Base-by-base conservation (phyloP, 192 early-diverging fungal genomes). In the Podila epicladia region DNA sequence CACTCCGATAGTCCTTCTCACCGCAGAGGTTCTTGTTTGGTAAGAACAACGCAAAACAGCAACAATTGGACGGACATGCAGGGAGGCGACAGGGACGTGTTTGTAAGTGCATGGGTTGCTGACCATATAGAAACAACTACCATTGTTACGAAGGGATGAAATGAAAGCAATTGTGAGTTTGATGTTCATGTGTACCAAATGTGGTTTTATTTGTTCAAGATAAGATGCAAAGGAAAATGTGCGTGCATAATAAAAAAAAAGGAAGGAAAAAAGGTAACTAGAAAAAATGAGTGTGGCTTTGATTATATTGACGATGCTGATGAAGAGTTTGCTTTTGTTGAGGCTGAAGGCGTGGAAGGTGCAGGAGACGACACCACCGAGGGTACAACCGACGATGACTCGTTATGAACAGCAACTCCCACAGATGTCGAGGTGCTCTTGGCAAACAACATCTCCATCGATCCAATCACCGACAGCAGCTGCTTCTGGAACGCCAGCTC, bases 361-460 rank as follows among this genome's bases (percentile, higher is more conserved):
- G 49, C 61, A 50, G 49, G 28, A 58, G 64, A 53, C 12, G 49
- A 22, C 0, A 29, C 22, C 29, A 6, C 58, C 29, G 58, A 29
- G 7, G 59, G 59, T 60, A 38, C 62, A 22, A 19, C 35, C 3
- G 62, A n/a, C 35, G 61, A 37, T 41, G 20, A 13, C 50, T 80
- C 77, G 31, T 80, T 80, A 48, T 80, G 77, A 59, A 68, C 32
- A 9, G 77, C 77, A 31, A 80, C 50, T 2, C 71, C 66, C 5
- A 72, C 77, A 48, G 77, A 80, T 1, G 77, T 80, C 13, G 77
- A 69, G 6, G 70, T 80, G 55, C 77, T 80, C 71, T 80, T 83
- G n/a, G 88, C 85, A 76, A 94, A 88, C n/a, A 97, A 72, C 89
- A 93, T 91, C 50, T 96, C 93, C 87, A 98, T 86, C 26, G 94